Percentiles rank a stretch among this genome's conserved stretches.
These are phyloP conservation scores for Crithidia expoeki DNA, from an alignment of 208 protist species.

Conservation along the genomic window DNA sequence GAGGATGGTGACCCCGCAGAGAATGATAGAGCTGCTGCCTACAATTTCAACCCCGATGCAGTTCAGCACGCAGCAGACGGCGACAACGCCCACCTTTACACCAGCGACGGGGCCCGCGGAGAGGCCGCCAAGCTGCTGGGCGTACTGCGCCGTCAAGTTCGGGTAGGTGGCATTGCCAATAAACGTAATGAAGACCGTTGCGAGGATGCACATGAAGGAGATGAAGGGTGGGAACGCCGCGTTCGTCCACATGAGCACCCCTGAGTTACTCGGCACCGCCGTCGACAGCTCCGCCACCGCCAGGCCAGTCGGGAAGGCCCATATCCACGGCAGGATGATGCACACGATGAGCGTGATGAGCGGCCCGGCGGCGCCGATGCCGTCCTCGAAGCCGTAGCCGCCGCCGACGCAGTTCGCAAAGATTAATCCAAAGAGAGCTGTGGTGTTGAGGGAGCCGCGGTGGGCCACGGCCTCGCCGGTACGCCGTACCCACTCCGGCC, in stretches of 20 bases:
- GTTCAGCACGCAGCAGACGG: slow-evolving; percentile 75
- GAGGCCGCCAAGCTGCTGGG: slow-evolving; percentile 40
- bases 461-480: slow-evolving; percentile 76
- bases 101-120: slow-evolving; percentile 34
- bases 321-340: slow-evolving; percentile 77
- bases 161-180: slow-evolving; percentile 86
- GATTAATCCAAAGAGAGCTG: slow-evolving; percentile 76
- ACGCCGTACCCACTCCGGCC: slow-evolving; percentile 75
- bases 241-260: slow-evolving; percentile 88
- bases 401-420: slow-evolving; percentile 82
- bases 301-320: slow-evolving; percentile 78
- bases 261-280: slow-evolving; percentile 84
- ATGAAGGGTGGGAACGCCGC: slow-evolving; percentile 75
- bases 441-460: slow-evolving; percentile 65
- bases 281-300: slow-evolving; percentile 84
- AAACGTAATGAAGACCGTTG: slow-evolving; percentile 82
- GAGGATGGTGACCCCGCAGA: slow-evolving; percentile 67
- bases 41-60: slow-evolving; percentile 79
- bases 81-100: slow-evolving; percentile 74
- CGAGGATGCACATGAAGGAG: slow-evolving; percentile 77
- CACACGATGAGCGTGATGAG: slow-evolving; percentile 85
- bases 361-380: slow-evolving; percentile 72
- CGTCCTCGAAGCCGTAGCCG: slow-evolving; percentile 88
- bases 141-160: slow-evolving; percentile 79
- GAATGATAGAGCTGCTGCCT: slow-evolving; percentile 56